Evolutionary conservation across 1,139 yeast species (phyloP).

Genomic region (Geotrichum armillariae): DNA sequence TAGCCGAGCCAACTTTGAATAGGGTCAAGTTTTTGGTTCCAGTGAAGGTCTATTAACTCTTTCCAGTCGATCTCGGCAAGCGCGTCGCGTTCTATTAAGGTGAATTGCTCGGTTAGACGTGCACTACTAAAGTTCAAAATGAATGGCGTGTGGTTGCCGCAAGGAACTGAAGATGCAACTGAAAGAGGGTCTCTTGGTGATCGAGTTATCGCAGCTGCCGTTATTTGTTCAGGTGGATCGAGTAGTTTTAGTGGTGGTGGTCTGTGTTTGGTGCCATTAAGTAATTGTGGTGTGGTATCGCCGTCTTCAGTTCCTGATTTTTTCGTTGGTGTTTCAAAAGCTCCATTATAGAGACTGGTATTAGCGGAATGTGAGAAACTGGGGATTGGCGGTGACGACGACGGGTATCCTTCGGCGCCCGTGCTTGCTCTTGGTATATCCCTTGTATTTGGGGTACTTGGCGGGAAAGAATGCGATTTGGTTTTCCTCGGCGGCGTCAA

Average conservation of each 20-base stretch:
- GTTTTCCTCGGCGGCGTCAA: background rate
- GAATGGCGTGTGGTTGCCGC: constrained; percentile 68
- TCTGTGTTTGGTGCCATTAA: background rate
- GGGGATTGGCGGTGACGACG: background rate
- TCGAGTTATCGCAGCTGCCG: constrained; percentile 3
- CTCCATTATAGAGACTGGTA: constrained; percentile 16
- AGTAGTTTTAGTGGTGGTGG: constrained; percentile 5
- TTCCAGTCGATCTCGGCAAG: constrained; percentile 89
- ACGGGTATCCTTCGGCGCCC: background rate
- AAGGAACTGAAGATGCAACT: constrained; percentile 16
- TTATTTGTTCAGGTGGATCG: background rate
- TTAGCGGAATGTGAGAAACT: background rate
- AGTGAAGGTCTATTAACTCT: constrained; percentile 74
- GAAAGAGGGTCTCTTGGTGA: constrained; percentile 19
- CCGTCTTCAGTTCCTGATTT: background rate
- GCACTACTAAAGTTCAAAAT: constrained; percentile 68
- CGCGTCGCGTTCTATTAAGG: constrained; percentile 82
- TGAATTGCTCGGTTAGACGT: constrained; percentile 73
- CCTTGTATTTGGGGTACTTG: background rate
- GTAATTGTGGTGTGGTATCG: background rate
- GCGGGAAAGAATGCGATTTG: background rate
- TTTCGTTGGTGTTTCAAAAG: constrained; percentile 20
- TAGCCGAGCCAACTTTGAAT: constrained; percentile 87
- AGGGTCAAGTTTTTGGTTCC: constrained; percentile 66
- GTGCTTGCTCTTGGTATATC: too few species aligned